A percentile compares a stretch with the other conserved stretches of the same genome.
Evolutionary conservation across 2,329 filamentous ascomycete genomes (phyloP).

Genomic region (Verticillium longisporum): DNA sequence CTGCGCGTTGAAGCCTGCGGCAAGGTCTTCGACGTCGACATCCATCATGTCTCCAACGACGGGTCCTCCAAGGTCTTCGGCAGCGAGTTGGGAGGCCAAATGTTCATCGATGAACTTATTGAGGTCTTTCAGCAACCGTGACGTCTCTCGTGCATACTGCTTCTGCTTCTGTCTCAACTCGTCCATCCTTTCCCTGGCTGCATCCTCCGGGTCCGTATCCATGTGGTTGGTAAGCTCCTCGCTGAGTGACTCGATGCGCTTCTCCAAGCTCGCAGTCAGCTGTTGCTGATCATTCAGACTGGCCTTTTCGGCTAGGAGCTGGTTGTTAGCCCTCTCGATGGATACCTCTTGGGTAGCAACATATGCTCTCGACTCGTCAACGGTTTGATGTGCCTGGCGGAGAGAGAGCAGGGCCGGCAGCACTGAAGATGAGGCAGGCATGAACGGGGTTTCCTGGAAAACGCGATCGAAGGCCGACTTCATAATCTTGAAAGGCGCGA

Average conservation of each 20-base stretch:
- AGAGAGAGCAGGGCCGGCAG: constrained; percentile 67
- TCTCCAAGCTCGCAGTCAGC: constrained; percentile 45
- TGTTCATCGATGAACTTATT: constrained; percentile 64
- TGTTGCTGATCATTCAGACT: constrained; percentile 48
- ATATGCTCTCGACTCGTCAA: constrained; percentile 56
- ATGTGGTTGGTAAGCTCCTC: constrained; percentile 49
- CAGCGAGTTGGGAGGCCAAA: constrained; percentile 69
- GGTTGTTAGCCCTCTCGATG: constrained; percentile 34
- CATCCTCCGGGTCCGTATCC: constrained; percentile 52
- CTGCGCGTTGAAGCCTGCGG: constrained; percentile 52
- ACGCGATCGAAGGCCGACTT: constrained; percentile 61
- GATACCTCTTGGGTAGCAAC: constrained; percentile 37
- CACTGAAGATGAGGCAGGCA: constrained; percentile 61
- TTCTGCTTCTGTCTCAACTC: constrained; percentile 53
- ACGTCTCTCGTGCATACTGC: constrained; percentile 54
- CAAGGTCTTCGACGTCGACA: constrained; percentile 51
- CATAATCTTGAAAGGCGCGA: constrained; percentile 39
- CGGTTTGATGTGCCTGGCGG: constrained; percentile 57
- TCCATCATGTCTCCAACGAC: constrained; percentile 70
- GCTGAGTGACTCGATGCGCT: constrained; percentile 53
- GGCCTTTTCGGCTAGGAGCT: constrained; percentile 43
- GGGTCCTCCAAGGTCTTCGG: constrained; percentile 76
- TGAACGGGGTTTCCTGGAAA: constrained; percentile 52
- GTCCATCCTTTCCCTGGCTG: constrained; percentile 55
- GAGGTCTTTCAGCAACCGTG: constrained; percentile 55